Evolutionary conservation across 2,329 filamentous ascomycete species (phyloP), one percentile per base, ranked within the genome.

Genomic region (Fusarium transvaalense): DNA sequence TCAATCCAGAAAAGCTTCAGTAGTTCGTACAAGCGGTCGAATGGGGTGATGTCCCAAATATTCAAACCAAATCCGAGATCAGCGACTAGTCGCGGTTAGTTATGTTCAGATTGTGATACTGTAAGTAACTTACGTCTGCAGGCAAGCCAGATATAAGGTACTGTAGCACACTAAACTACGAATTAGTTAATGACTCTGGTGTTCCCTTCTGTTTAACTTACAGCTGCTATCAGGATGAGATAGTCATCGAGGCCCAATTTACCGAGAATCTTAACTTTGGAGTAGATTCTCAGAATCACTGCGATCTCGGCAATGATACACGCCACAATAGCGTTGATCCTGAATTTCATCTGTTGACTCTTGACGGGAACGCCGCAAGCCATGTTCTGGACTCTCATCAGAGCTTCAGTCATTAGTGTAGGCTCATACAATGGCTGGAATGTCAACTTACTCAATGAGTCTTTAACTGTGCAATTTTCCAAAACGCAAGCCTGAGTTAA

Each of bases 1-100:
- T 71, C 68, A 8, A 71, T 64, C 68, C 68, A 71, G 48, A 71
- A 71, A 5, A 69, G 32, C 31, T 48, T 69, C 2, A 71, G 43
- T 10, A 71, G 45, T 38, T 71, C 37, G 8, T 71, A 71, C 10
- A 71, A 13, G 12, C 56, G 27, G 10, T 63, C 68, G 10, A 62
- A 69, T 1, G 66, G 66, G 6, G 53, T 43, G 13, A 69, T 54
- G 4, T 69, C 61, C 66, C 66, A 69, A 5, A 69, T 69, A 19
- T 69, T 63, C 4, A 69, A 25, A 6, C 66, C 66, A 9, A 69
- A 69, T 5, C 66, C 66, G 21, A 69, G 66, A 59, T 69, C 66
- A 25, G 66, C 57, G 21, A 69, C 62, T 66, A 21, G 3, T 2
- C 3, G 10, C 3, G 14, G 43, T 65, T 25, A 65, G 34, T 13